phyloP scores from a whole-genome alignment of 75 land plant genomes.

The Isoetes taiwanensis region DNA sequence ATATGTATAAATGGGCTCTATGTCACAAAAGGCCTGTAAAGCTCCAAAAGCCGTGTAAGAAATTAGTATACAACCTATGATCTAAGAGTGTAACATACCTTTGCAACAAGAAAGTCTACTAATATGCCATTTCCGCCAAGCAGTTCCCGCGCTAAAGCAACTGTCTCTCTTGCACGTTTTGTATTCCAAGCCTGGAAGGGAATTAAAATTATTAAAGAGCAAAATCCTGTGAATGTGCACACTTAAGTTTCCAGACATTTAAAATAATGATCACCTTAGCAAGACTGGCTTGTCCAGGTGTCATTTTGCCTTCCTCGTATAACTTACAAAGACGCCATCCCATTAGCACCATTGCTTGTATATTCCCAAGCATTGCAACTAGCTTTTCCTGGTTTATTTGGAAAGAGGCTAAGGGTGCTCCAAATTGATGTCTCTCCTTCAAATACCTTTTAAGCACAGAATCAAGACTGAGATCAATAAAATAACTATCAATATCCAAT shows the following conservation, averaged over 20 bases:
- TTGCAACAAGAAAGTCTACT: slow-evolving; percentile 87
- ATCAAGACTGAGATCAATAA: too few relatives aligned
- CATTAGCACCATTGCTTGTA: slow-evolving; percentile 81
- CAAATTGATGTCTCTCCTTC: slow-evolving; percentile 88
- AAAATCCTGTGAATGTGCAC: background rate
- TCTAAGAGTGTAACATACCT: slow-evolving; percentile 31
- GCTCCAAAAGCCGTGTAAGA: background rate
- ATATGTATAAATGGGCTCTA: slow-evolving; percentile 79
- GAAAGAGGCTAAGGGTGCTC: slow-evolving; percentile 76
- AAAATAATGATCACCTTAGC: slow-evolving; percentile 44
- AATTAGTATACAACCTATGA: background rate
- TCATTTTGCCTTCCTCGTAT: slow-evolving; percentile 82
- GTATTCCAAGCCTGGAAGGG: slow-evolving; percentile 67
- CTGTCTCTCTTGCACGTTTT: slow-evolving; percentile 63
- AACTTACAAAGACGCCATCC: slow-evolving; percentile 93
- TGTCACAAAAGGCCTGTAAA: slow-evolving; percentile 80
- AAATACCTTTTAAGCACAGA: slow-evolving; percentile 66
- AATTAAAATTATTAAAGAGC: background rate
- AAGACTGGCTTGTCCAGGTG: slow-evolving; percentile 85
- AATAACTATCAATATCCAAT: too few relatives aligned
- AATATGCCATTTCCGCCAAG: slow-evolving; percentile 94
- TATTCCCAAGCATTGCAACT: slow-evolving; percentile 72
- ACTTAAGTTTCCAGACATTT: background rate
- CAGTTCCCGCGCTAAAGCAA: slow-evolving; percentile 78
- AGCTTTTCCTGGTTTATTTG: slow-evolving; percentile 88